Conservation (phyloP, 371 early-diverging fungal species). For the Homolaphlyctis polyrhiza region DNA sequence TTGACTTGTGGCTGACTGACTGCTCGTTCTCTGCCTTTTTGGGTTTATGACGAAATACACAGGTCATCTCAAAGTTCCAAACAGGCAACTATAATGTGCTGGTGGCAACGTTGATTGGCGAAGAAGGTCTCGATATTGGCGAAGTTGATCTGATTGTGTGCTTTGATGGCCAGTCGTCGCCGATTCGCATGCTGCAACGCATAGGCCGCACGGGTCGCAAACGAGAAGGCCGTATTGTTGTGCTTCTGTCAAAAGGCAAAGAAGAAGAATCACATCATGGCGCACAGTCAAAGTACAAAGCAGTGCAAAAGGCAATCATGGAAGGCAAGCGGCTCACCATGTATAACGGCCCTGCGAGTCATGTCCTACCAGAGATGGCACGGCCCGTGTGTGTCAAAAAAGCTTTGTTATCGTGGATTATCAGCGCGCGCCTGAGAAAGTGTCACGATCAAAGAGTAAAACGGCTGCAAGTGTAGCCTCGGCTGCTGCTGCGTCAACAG, state of each 20-base stretch:
- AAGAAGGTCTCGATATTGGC: conserved; percentile 96
- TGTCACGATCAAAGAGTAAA: neutral
- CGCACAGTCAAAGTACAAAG: conserved; percentile 36
- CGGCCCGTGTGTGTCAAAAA: conserved; percentile 37
- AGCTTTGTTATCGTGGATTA: conserved; percentile 18
- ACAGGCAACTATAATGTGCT: conserved; percentile 73
- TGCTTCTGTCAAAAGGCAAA: conserved; percentile 73
- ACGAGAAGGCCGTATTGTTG: conserved; percentile 74
- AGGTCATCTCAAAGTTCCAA: conserved; percentile 62
- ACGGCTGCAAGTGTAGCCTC: neutral
- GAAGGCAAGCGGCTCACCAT: conserved; percentile 29
- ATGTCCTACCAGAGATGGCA: conserved; percentile 43
- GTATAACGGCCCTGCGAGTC: conserved; percentile 24
- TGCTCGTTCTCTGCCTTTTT: neutral
- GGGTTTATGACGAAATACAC: conserved; percentile 2
- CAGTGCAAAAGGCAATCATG: conserved; percentile 46
- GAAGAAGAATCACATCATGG: conserved; percentile 65
- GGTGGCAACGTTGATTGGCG: conserved; percentile 90
- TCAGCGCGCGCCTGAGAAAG: neutral
- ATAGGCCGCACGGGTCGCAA: conserved; percentile 94
- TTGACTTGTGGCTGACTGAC: neutral
- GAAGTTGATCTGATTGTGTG: conserved; percentile 93
- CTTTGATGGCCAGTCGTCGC: conserved; percentile 80
- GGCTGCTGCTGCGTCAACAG: neutral
- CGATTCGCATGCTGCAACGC: conserved; percentile 82